phyloP scores from a whole-genome alignment of 225 moss, liverwort and hornwort genomes.

The Thuidium tamariscinum region DNA sequence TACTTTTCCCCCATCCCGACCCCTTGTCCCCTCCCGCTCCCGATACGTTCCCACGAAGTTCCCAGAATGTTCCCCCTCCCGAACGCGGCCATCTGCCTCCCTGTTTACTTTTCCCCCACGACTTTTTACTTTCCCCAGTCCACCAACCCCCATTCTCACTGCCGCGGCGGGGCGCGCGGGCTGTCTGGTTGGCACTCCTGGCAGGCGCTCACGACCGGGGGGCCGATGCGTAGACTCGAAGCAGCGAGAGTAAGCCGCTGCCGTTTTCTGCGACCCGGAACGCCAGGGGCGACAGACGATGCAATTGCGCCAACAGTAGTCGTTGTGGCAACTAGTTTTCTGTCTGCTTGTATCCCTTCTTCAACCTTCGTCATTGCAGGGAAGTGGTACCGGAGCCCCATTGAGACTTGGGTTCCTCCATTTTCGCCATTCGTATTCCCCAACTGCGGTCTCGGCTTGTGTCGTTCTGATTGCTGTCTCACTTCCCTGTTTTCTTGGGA shows the following conservation, averaged over 20 bases:
- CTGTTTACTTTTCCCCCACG: not conserved
- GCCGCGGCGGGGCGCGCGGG: no score
- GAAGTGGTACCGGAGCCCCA: not conserved
- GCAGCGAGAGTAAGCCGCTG: not conserved
- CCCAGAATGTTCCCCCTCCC: not conserved
- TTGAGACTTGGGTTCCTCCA: not conserved
- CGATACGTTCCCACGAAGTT: fast-evolving
- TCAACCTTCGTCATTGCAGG: not conserved
- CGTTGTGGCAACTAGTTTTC: not conserved
- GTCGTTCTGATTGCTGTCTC: not conserved
- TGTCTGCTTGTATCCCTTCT: not conserved
- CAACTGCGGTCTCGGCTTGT: not conserved
- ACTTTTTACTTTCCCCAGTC: not conserved
- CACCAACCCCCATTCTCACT: not conserved
- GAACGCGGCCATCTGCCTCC: not conserved
- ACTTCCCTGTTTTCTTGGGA: not conserved
- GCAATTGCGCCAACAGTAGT: not conserved
- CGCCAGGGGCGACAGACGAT: not conserved
- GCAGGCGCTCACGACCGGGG: not conserved
- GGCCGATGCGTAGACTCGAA: not conserved
- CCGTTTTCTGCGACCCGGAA: conserved; percentile 11
- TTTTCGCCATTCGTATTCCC: not conserved
- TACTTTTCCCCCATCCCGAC: not conserved
- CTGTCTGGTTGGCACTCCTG: not conserved
- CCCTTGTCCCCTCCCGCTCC: no score